These are phyloP conservation scores for Lentinus tigrinus DNA, from an alignment of 768 basidiomycete genomes.

Conservation along the genomic window DNA sequence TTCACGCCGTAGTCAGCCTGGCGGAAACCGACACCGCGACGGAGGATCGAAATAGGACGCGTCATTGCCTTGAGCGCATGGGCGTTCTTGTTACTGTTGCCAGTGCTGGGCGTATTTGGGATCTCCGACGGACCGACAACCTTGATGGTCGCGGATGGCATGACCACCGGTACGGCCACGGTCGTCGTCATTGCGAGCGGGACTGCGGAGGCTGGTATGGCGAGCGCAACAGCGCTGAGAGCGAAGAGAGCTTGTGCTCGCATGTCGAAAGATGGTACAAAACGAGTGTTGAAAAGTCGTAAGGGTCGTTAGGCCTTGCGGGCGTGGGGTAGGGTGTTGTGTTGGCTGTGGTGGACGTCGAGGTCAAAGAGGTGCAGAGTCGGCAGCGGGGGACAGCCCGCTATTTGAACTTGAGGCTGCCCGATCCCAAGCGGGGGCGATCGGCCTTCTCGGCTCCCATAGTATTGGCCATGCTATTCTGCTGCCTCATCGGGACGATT, in stretches of 20 bases:
- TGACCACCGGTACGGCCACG: slow-evolving; percentile 8
- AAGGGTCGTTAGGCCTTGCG: slow-evolving; percentile 11
- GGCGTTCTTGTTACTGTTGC: not conserved
- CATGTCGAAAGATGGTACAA: slow-evolving; percentile 9
- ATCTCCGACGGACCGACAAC: slow-evolving; percentile 14
- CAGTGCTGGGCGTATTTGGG: slow-evolving; percentile 7
- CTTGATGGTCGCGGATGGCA: slow-evolving; percentile 8
- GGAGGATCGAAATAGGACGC: not conserved
- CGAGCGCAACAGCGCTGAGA: slow-evolving; percentile 9
- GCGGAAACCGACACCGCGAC: slow-evolving; percentile 9
- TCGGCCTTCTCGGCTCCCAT: not conserved
- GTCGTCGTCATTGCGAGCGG: slow-evolving; percentile 9
- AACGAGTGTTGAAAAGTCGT: slow-evolving; percentile 11
- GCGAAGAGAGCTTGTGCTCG: slow-evolving; percentile 13
- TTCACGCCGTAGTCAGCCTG: slow-evolving; percentile 17
- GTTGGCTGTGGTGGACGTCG: slow-evolving; percentile 4
- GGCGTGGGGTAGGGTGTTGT: slow-evolving; percentile 9
- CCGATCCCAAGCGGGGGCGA: not conserved
- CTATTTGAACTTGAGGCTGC: slow-evolving; percentile 1
- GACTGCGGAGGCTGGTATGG: slow-evolving; percentile 15
- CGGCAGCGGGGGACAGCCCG: not conserved
- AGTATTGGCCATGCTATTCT: too few relatives aligned
- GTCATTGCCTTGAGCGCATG: not conserved
- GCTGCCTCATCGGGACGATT: too few relatives aligned
- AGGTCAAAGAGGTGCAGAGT: not conserved